Percentiles rank a stretch among this genome's conserved stretches.
Conservation (phyloP, 306 rosid species). For the Acacia crassicarpa region DNA sequence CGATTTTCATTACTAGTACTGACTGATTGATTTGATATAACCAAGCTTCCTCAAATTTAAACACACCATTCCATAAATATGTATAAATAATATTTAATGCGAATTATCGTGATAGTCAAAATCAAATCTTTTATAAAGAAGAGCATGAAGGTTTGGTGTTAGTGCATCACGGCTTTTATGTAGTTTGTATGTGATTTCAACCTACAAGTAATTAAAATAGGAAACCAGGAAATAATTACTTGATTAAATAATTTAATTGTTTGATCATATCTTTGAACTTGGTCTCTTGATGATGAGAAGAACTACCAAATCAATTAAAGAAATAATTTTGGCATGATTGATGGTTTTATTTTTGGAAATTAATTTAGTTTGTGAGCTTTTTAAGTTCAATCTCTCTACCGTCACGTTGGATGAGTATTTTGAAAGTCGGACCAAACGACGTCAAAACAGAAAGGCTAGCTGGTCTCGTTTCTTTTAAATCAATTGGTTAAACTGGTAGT, state of each 20-base stretch:
- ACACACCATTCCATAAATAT: conserved; percentile 7
- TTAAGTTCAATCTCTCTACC: not conserved
- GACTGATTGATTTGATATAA: conserved; percentile 29
- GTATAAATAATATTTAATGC: not conserved
- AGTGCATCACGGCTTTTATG: conserved; percentile 37
- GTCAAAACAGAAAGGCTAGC: no score
- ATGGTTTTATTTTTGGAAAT: not conserved
- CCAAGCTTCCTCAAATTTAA: conserved; percentile 9
- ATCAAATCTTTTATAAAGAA: conserved; percentile 25
- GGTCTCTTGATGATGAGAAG: not conserved
- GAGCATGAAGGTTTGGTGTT: conserved; percentile 26
- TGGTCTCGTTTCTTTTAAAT: no score
- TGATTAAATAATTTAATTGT: not conserved
- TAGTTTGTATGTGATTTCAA: conserved; percentile 33
- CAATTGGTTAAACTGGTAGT: no score
- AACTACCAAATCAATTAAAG: not conserved
- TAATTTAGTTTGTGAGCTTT: not conserved
- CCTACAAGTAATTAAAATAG: conserved; percentile 12
- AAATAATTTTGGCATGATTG: not conserved
- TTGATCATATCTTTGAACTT: not conserved
- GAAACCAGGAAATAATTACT: conserved; percentile 9
- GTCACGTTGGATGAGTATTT: no score
- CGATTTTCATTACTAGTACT: conserved; percentile 22
- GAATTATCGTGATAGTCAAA: conserved; percentile 24
- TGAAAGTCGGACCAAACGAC: no score